Percentiles rank a stretch among this genome's conserved stretches.
These are phyloP conservation scores for Lentinula boryana DNA, from an alignment of 768 basidiomycete species.

Conservation along the genomic window DNA sequence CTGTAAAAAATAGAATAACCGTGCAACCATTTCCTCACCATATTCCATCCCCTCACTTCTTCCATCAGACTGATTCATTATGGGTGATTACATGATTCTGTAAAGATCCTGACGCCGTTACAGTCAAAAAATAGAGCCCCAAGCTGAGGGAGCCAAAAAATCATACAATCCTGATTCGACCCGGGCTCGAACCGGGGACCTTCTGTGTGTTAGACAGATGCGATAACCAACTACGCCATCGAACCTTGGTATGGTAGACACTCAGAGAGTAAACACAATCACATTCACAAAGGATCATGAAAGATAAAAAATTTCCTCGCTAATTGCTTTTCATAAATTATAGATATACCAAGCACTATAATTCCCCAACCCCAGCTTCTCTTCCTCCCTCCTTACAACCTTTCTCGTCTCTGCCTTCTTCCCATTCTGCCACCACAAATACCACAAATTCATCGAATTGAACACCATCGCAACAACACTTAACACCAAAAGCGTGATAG, in stretches of 20 bases:
- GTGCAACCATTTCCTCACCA: too few relatives aligned
- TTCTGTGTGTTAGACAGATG: slow-evolving; percentile 64
- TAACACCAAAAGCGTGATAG: slow-evolving; percentile 6
- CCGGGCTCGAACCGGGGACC: slow-evolving; percentile 19
- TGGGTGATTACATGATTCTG: too few relatives aligned
- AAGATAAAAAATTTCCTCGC: slow-evolving; percentile 2
- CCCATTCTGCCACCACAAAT: slow-evolving; percentile 19
- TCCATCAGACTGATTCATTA: too few relatives aligned
- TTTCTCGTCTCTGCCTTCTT: slow-evolving; percentile 17
- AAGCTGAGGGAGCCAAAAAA: background rate
- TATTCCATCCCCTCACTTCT: too few relatives aligned
- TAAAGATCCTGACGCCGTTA: background rate
- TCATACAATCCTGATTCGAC: background rate
- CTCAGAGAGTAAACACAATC: too few relatives aligned
- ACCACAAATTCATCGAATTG: slow-evolving; percentile 15
- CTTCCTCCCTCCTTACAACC: slow-evolving; percentile 12
- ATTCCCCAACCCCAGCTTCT: slow-evolving; percentile 19
- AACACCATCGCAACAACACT: slow-evolving; percentile 15
- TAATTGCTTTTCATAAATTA: slow-evolving; percentile 13
- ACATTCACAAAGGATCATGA: slow-evolving; percentile 2
- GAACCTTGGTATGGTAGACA: too few relatives aligned
- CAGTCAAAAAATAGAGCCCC: background rate
- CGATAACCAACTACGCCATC: slow-evolving; percentile 83
- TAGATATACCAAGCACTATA: slow-evolving; percentile 25
- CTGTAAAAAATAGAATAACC: too few relatives aligned